These are phyloP conservation scores for Botryotinia convoluta DNA, from an alignment of 2,329 filamentous ascomycete species.

Conservation along the genomic window DNA sequence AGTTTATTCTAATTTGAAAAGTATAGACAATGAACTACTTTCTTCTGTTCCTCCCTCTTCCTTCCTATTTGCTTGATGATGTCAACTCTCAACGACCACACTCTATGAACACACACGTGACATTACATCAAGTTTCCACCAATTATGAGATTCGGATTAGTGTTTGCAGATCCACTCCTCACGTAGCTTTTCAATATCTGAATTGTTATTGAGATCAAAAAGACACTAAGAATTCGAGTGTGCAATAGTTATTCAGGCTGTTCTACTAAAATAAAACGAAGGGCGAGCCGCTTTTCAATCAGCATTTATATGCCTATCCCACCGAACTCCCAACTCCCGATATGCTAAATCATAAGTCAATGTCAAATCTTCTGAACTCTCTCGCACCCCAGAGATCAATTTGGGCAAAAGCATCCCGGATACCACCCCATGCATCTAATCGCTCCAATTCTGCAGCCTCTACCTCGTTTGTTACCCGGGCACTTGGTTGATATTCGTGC, in stretches of 20 bases:
- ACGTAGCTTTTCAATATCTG: background rate
- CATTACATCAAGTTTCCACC: background rate
- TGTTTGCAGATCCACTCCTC: background rate
- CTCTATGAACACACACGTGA: background rate
- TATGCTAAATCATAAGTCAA: slow-evolving; percentile 1
- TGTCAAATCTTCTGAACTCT: background rate
- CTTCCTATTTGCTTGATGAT: too few relatives aligned
- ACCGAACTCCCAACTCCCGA: slow-evolving; percentile 9
- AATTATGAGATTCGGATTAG: background rate
- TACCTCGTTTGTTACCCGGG: background rate
- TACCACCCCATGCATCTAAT: slow-evolving; percentile 15
- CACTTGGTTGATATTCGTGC: slow-evolving; percentile 1
- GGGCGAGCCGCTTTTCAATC: background rate
- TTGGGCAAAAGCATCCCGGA: slow-evolving; percentile 3
- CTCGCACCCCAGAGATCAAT: slow-evolving; percentile 12
- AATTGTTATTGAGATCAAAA: background rate
- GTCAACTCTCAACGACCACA: background rate
- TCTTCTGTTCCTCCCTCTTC: background rate
- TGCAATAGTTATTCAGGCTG: background rate
- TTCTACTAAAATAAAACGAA: background rate
- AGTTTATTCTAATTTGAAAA: background rate
- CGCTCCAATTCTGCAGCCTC: slow-evolving; percentile 1
- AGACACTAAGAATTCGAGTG: background rate
- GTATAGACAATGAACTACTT: background rate
- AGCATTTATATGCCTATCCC: background rate